phyloP scores from a whole-genome alignment of 306 rosid species.

The Acacia acuminata region DNA sequence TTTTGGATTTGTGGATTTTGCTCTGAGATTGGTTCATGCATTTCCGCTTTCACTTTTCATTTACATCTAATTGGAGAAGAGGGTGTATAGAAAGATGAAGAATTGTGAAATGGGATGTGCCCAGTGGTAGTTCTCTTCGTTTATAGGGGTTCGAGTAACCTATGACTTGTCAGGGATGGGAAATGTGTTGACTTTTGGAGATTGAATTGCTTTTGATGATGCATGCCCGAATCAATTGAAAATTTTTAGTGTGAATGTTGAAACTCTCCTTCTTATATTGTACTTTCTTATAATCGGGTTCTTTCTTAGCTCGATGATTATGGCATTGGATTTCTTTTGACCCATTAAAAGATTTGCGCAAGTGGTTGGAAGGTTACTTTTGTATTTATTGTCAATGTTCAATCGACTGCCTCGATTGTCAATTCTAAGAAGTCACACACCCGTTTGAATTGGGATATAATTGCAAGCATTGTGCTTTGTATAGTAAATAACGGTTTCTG shows the following conservation, averaged over 20 bases:
- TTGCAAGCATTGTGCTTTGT: slow-evolving; percentile 14
- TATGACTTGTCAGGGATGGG: slow-evolving; percentile 25
- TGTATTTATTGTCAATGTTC: not conserved
- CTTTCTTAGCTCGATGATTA: slow-evolving; percentile 13
- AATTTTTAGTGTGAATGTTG: slow-evolving; percentile 25
- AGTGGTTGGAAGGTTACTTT: not conserved
- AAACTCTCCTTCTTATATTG: not conserved
- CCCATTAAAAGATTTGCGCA: not conserved
- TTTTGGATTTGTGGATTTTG: slow-evolving; percentile 18
- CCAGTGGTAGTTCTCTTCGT: not conserved
- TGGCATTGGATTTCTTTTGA: slow-evolving; percentile 21
- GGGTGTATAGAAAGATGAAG: slow-evolving; percentile 8
- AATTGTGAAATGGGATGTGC: slow-evolving; percentile 31
- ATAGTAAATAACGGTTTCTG: slow-evolving; percentile 8
- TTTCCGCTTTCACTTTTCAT: slow-evolving; percentile 31
- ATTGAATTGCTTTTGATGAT: slow-evolving; percentile 3
- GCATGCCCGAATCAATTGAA: not conserved
- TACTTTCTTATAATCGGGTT: not conserved
- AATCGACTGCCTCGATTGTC: not conserved
- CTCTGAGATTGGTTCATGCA: slow-evolving; percentile 22
- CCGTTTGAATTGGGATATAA: slow-evolving; percentile 13
- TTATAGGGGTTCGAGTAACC: slow-evolving; percentile 19
- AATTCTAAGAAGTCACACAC: slow-evolving; percentile 10
- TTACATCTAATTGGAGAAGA: slow-evolving; percentile 12
- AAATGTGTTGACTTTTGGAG: slow-evolving; percentile 15